Evolutionary conservation across 2,329 filamentous ascomycete genomes (phyloP).

Genomic region (Aspergillus sp.): DNA sequence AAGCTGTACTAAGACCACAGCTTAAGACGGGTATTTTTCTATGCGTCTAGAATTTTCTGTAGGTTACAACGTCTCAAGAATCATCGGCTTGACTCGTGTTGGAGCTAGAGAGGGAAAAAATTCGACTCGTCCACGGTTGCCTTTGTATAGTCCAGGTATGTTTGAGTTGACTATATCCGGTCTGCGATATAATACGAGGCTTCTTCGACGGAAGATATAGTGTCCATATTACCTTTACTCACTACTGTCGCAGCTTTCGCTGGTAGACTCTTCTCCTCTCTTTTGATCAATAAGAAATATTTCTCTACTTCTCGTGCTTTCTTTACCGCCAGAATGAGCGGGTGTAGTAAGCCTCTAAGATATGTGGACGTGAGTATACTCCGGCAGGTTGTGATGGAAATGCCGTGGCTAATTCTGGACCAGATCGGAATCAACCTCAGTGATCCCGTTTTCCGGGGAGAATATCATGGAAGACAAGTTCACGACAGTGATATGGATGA

Average conservation of each 20-base stretch:
- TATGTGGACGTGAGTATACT: conserved; percentile 41
- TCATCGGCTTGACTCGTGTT: neutral
- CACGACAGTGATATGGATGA: conserved; percentile 44
- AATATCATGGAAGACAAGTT: conserved; percentile 70
- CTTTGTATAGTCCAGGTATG: conserved; percentile 1
- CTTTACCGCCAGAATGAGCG: conserved; percentile 25
- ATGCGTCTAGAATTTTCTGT: neutral
- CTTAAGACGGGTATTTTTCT: neutral
- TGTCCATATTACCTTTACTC: neutral
- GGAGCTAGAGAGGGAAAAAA: neutral
- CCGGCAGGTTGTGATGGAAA: neutral
- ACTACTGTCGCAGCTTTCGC: neutral
- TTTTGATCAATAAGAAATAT: conserved; percentile 3
- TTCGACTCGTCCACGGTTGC: neutral
- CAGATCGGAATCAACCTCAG: conserved; percentile 91
- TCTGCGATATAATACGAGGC: neutral
- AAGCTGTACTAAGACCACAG: neutral
- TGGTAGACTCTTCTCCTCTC: neutral
- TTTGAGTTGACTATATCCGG: neutral
- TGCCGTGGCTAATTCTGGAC: conserved; percentile 9
- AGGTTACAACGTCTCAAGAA: neutral
- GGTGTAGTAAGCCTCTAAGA: conserved; percentile 29
- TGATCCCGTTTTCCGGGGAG: conserved; percentile 80
- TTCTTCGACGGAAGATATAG: neutral
- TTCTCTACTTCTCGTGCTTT: conserved; percentile 5